Evolutionary conservation across 305 asterid genomes (phyloP), one percentile per base, ranked within the genome.

Genomic region (Fraxinus paxiana): DNA sequence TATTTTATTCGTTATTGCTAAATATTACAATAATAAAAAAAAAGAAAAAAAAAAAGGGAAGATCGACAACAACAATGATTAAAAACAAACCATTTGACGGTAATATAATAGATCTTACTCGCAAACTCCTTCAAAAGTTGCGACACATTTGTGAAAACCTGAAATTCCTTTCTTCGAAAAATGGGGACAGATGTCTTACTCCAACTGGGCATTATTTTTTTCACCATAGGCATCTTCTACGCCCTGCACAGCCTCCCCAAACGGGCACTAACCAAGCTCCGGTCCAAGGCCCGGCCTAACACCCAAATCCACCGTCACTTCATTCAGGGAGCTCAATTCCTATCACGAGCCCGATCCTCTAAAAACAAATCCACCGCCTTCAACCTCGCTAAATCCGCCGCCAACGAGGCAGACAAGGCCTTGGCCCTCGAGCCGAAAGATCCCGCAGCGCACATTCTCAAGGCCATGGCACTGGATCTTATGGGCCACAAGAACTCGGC

Each of bases 401-500:
- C 73, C 81, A 75, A 71, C 46, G 95, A 94, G 77, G 97, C 97
- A 82, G 96, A 93, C 82, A 87, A 85, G 80, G 97, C 97, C n/a
- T 6, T 92, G 43, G 84, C 93, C 37, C 81, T 92, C 56, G 89
- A 92, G 76, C 98, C 97, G 35, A 85, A 85, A 61, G 97, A 94
- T 85, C 95, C 98, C 12, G 96, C 97, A 0, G 91, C 92, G 15
- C 92, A 93, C 79, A 91, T 93, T 38, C 96, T 93, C 65, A 92
- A 93, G 81, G 98, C 95, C 84, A 84, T 92, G 92, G 97, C 95
- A 0, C 90, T 88, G 2, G 90, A 85, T 22, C 59, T 89, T 0
- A 85, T 93, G 94, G 98, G 97, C 84, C 92, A 79, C 86, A 89
- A 85, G 80, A 59, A 87, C 1, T 20, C 95, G 5, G 97, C 98